phyloP scores from a whole-genome alignment of 345 rosid species.

The Eucalyptus sp. region DNA sequence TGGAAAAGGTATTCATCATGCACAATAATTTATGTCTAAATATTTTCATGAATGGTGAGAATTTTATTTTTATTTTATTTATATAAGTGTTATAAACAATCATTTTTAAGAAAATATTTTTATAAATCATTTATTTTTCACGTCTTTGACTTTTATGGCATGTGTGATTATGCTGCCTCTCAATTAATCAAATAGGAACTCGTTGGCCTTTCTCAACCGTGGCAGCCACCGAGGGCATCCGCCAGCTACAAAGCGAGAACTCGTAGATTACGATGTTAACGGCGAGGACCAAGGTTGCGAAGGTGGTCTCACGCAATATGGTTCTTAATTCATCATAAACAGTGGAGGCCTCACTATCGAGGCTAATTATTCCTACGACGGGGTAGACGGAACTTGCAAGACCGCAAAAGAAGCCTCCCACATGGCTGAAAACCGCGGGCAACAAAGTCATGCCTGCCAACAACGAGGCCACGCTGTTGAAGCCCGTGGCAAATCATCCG shows the following conservation, averaged over 20 bases:
- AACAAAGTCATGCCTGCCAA: constrained; percentile 1
- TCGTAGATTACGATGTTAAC: constrained; percentile 9
- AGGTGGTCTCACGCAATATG: constrained; percentile 11
- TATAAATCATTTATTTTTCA: no score
- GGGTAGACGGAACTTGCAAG: background rate
- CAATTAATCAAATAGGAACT: background rate
- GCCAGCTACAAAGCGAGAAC: background rate
- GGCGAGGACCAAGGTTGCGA: constrained; percentile 9
- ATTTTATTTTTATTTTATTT: no score
- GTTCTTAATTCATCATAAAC: constrained; percentile 7
- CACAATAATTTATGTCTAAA: no score
- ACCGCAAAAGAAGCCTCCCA: background rate
- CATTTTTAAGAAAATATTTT: rapidly evolving
- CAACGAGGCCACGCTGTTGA: constrained; percentile 1
- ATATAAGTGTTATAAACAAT: rapidly evolving
- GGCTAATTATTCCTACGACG: no score
- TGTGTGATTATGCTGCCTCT: background rate
- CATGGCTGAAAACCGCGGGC: background rate
- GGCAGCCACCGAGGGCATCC: constrained; percentile 6
- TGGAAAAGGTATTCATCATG: no score
- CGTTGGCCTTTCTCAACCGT: constrained; percentile 13
- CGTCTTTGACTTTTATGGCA: no score
- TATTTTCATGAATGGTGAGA: rapidly evolving
- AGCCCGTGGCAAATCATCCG: background rate
- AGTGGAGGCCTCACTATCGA: constrained; percentile 4